A percentile compares a stretch with the other conserved stretches of the same genome.
Conservation (phyloP, 75 land plant genomes). For the Cryptomeria japonica region DNA sequence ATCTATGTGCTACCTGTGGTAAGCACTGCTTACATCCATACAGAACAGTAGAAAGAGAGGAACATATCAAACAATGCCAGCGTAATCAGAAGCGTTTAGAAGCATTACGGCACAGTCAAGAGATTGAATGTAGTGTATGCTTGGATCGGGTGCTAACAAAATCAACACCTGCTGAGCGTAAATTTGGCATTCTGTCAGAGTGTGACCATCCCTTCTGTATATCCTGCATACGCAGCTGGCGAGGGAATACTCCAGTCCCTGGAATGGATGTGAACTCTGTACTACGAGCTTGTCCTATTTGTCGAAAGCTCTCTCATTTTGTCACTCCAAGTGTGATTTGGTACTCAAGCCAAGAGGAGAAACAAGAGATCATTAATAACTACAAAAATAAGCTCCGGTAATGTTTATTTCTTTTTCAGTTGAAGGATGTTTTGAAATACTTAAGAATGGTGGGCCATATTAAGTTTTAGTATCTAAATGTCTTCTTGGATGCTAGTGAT, state of each 20-base stretch:
- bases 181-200: constrained; percentile 90
- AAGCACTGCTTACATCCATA: constrained; percentile 93
- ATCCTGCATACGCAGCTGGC: constrained; percentile 92
- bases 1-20: constrained; percentile 81
- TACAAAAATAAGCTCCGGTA: constrained; percentile 93
- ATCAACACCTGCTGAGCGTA: constrained; percentile 75
- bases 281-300: constrained; percentile 89
- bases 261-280: constrained; percentile 87
- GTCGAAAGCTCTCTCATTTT: constrained; percentile 85
- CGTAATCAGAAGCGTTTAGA: constrained; percentile 73
- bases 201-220: constrained; percentile 99
- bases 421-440: not conserved
- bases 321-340: constrained; percentile 95
- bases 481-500: not conserved
- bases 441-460: not conserved
- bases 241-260: constrained; percentile 72
- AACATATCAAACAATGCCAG: constrained; percentile 67
- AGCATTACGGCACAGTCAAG: constrained; percentile 76
- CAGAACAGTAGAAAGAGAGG: constrained; percentile 79
- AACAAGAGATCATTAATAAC: constrained; percentile 80
- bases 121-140: constrained; percentile 95
- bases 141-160: constrained; percentile 89
- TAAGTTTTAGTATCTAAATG: not conserved
- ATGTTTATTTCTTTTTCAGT: not conserved
- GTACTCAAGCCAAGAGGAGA: constrained; percentile 79